A percentile compares a stretch with the other conserved stretches of the same genome.
Evolutionary conservation across 2,329 filamentous ascomycete species (phyloP).

Genomic region (Rosellinia necatrix): DNA sequence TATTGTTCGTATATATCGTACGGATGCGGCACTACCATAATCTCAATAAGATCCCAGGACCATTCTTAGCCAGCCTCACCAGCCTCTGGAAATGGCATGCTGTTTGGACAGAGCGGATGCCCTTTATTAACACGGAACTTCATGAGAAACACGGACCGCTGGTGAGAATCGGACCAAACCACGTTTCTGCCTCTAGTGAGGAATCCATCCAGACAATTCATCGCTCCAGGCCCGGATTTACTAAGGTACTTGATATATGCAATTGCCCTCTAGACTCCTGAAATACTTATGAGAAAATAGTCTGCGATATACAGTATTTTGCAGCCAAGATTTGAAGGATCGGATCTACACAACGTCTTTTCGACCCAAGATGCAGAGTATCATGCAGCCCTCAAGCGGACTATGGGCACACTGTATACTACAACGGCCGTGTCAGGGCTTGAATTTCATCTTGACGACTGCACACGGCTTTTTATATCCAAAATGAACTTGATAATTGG

Average conservation of each 20-base stretch:
- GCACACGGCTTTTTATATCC: constrained; percentile 12
- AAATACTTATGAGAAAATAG: neutral
- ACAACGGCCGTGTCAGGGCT: constrained; percentile 17
- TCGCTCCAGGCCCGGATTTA: constrained; percentile 13
- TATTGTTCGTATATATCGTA: constrained; percentile 5
- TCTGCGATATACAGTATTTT: constrained; percentile 21
- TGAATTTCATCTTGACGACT: constrained; percentile 20
- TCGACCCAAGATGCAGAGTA: constrained; percentile 24
- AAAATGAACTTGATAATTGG: constrained; percentile 22
- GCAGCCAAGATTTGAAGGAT: constrained; percentile 16
- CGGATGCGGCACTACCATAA: constrained; percentile 17
- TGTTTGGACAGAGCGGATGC: constrained; percentile 15
- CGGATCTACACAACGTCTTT: constrained; percentile 22
- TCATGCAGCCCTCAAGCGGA: constrained; percentile 22
- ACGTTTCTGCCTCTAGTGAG: constrained; percentile 22
- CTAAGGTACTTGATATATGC: constrained; percentile 4
- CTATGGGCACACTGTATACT: constrained; percentile 22
- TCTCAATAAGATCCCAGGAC: constrained; percentile 19
- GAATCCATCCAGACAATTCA: constrained; percentile 22
- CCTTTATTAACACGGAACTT: constrained; percentile 12
- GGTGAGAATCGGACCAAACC: constrained; percentile 24
- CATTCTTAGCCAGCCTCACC: constrained; percentile 20
- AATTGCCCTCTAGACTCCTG: neutral
- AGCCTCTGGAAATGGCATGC: constrained; percentile 23
- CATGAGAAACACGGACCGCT: constrained; percentile 23